These are phyloP conservation scores for Extremus antarcticus DNA, from an alignment of 495 filamentous ascomycete species.

Conservation along the genomic window DNA sequence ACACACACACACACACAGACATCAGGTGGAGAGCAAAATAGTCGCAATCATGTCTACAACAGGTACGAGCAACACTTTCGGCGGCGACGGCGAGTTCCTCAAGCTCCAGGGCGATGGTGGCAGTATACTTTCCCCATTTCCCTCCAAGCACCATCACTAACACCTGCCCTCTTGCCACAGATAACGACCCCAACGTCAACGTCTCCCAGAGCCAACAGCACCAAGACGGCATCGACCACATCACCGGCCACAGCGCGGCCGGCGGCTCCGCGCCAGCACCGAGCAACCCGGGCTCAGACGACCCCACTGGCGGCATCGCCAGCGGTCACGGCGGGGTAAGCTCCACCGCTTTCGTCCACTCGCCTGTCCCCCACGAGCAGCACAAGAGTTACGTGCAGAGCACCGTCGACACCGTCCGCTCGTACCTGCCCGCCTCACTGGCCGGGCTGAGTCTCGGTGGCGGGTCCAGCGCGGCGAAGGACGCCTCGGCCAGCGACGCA, in stretches of 20 bases:
- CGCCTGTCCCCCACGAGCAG: background rate
- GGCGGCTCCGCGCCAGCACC: background rate
- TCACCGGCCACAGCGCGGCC: background rate
- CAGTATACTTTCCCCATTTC: too few species aligned
- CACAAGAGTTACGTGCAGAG: background rate
- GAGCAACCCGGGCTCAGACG: background rate
- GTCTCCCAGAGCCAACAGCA: background rate
- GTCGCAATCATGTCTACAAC: background rate
- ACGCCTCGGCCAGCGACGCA: background rate
- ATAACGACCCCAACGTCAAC: background rate
- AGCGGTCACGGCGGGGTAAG: background rate
- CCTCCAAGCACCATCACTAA: background rate
- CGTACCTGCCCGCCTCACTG: background rate
- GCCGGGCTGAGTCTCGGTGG: background rate
- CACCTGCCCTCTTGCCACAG: background rate
- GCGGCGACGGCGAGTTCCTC: background rate
- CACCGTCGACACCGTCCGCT: background rate
- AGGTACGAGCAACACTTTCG: background rate
- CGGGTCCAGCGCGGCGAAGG: background rate
- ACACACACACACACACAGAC: background rate
- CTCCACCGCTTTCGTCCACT: background rate
- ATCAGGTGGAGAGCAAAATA: background rate
- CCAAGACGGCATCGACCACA: conserved; percentile 1
- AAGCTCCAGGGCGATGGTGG: too few species aligned
- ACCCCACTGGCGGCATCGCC: background rate